phyloP scores from a whole-genome alignment of 495 filamentous ascomycete genomes.

The Parmelia sp. region DNA sequence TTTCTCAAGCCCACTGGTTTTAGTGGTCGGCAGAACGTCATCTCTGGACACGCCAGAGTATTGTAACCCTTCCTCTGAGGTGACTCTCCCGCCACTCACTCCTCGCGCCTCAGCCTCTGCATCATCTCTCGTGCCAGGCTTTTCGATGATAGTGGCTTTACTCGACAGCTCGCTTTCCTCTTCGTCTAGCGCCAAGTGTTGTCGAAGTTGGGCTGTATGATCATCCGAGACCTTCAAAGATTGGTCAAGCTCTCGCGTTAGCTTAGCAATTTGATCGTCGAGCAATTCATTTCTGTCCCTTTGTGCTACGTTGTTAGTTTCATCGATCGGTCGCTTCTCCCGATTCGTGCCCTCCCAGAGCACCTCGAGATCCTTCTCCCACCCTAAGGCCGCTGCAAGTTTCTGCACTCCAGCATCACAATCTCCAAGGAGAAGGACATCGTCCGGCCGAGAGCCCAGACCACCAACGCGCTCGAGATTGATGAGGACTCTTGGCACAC shows the following conservation, averaged over 20 bases:
- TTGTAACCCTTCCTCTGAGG: not conserved
- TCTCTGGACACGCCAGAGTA: not conserved
- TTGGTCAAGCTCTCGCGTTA: slow-evolving; percentile 49
- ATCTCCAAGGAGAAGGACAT: slow-evolving; percentile 66
- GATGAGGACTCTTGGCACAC: slow-evolving; percentile 71
- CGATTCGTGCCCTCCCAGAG: slow-evolving; percentile 51
- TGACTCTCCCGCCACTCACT: not conserved
- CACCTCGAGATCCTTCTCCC: slow-evolving; percentile 75
- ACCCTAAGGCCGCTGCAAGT: slow-evolving; percentile 76
- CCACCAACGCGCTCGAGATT: slow-evolving; percentile 82
- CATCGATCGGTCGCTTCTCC: slow-evolving; percentile 16
- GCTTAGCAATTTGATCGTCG: slow-evolving; percentile 46
- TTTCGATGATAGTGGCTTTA: not conserved
- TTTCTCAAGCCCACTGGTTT: slow-evolving; percentile 1
- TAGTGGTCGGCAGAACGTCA: not conserved
- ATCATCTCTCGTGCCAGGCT: not conserved
- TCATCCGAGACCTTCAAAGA: slow-evolving; percentile 43
- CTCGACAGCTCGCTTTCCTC: not conserved
- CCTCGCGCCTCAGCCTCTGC: not conserved
- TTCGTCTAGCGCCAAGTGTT: slow-evolving; percentile 30
- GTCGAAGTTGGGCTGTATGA: slow-evolving; percentile 39
- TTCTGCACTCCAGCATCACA: slow-evolving; percentile 81
- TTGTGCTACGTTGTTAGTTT: slow-evolving; percentile 32
- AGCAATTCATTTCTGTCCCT: slow-evolving; percentile 50
- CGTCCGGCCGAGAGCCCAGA: slow-evolving; percentile 67